Base-by-base conservation (phyloP, 345 rosid genomes). In the Gossypium turneri region DNA sequence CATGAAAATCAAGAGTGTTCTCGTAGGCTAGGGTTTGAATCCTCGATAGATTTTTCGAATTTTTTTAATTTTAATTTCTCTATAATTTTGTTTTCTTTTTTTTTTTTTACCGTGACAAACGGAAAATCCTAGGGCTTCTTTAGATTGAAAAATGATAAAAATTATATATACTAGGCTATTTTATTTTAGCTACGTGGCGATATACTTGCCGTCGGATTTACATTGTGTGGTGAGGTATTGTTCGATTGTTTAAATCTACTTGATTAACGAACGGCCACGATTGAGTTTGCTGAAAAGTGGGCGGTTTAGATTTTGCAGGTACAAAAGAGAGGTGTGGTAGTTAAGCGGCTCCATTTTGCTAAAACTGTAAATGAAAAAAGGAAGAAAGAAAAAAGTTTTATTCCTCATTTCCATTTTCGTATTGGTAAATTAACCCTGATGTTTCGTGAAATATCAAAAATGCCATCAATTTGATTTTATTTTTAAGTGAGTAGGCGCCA, bases 21-120 rank as follows among this genome's bases (percentile, higher is more conserved):
- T 68, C 81, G 50, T 53, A 58, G 19, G 59, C 77, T 79, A 83
- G 82, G 83, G 79, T 81, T 80, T 77, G 80, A 60, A 77, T 76
- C 79, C 86, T 77, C 27, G 48, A 78, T 3, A 45, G 64, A 85
- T 69, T 84, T 58, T 73, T 71, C 61, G 76, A 80, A 67, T 86
- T 73, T 78, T 48, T 59, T 48, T 59, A 38, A 41, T 53, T 75
- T 75, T 75, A 78, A 74, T 84, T 79, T 82, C 69, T 62, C 58
- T 73, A 70, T 72, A 79, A 83, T 87, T 79, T 77, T 78, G 38
- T 66, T 52, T 27, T 71, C 11, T 34, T 22, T 3, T 11, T 57
- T 57, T 55, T 57, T 57, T 57, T 57, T 56, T 56, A 58, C 63
- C 63, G 34, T 58, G 63, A 58, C 16, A 58, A 13, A 58, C 17